A percentile compares a stretch with the other conserved stretches of the same genome.
Conservation (phyloP, 2,329 filamentous ascomycete genomes). For the Harringtonia lauricola region DNA sequence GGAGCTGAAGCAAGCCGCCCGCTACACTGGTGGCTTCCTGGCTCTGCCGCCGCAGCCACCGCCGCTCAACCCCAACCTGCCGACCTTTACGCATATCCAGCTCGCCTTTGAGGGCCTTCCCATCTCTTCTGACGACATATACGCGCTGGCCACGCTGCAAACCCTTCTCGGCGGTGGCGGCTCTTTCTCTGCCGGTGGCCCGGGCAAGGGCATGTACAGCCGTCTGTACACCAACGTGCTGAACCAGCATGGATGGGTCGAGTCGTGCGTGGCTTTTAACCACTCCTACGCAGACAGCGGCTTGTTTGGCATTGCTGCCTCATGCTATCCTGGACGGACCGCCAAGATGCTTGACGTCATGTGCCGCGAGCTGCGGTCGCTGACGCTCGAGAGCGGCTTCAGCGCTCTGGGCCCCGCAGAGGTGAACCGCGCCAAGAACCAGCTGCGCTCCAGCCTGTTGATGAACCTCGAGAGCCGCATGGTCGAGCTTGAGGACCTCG, state of each 20-base stretch:
- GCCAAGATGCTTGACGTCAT: conserved; percentile 86
- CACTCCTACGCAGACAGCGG: conserved; percentile 95
- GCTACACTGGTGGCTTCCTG: conserved; percentile 91
- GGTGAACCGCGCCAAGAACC: conserved; percentile 91
- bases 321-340: conserved; percentile 70
- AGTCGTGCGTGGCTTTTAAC: conserved; percentile 92
- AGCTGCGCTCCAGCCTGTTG: conserved; percentile 75
- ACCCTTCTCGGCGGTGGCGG: conserved; percentile 92
- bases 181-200: conserved; percentile 91
- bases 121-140: conserved; percentile 85
- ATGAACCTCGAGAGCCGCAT: conserved; percentile 98
- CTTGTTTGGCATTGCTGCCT: conserved; percentile 85
- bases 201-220: conserved; percentile 98
- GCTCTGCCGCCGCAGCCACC: conserved; percentile 72
- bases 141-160: conserved; percentile 88
- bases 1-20: conserved; percentile 54
- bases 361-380: conserved; percentile 74
- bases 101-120: conserved; percentile 91
- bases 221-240: conserved; percentile 95
- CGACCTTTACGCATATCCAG: conserved; percentile 83
- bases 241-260: conserved; percentile 96
- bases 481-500: conserved; percentile 94
- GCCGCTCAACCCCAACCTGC: conserved; percentile 64
- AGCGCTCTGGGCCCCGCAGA: conserved; percentile 61
- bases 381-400: conserved; percentile 68